A percentile compares a stretch with the other conserved stretches of the same genome.
These are phyloP conservation scores for Petunia axillaris DNA, from an alignment of 257 asterid genomes.

Conservation along the genomic window DNA sequence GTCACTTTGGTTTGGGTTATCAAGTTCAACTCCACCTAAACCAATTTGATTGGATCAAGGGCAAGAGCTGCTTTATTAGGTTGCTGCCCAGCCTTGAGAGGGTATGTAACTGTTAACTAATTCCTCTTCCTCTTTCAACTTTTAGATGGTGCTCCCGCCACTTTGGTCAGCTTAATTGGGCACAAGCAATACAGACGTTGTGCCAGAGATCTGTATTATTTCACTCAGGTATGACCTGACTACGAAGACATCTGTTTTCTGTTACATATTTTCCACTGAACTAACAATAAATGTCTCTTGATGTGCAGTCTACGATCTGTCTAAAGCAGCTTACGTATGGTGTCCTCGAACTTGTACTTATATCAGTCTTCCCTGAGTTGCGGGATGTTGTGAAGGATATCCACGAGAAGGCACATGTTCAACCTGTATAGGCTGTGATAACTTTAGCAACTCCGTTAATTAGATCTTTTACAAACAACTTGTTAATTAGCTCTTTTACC, in stretches of 20 bases:
- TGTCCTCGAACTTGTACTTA: constrained; percentile 77
- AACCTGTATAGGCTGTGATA: constrained; percentile 39
- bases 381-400: constrained; percentile 71
- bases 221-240: constrained; percentile 76
- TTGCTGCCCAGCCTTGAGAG: background rate
- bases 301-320: constrained; percentile 83
- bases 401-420: constrained; percentile 55
- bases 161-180: constrained; percentile 97
- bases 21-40: background rate
- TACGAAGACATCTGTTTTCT: constrained; percentile 10
- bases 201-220: constrained; percentile 84
- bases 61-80: background rate
- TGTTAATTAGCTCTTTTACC: constrained; percentile 12
- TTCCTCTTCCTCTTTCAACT: constrained; percentile 19
- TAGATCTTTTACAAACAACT: background rate
- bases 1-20: constrained; percentile 6
- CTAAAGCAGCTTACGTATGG: constrained; percentile 96
- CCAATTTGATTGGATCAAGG: background rate
- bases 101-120: background rate
- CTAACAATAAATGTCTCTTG: background rate
- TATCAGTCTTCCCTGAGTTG: constrained; percentile 83
- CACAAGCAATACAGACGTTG: constrained; percentile 87
- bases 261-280: background rate
- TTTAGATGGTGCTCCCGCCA: constrained; percentile 91
- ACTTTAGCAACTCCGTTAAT: background rate